Evolutionary conservation across 805 yeast species (phyloP), one percentile per base, ranked within the genome.

Genomic region (Dipodascus geniculatus): DNA sequence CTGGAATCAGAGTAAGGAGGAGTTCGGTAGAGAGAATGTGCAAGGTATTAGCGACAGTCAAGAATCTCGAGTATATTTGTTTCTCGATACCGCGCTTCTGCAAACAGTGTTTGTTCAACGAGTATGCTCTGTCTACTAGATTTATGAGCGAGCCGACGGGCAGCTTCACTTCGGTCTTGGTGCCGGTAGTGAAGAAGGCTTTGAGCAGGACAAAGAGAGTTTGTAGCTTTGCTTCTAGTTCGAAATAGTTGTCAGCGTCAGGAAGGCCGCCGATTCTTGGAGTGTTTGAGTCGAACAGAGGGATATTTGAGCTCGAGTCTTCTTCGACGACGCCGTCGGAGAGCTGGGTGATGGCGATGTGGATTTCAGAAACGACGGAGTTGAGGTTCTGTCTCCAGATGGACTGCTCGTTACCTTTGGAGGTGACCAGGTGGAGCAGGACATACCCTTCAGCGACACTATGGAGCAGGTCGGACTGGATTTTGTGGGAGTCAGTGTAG

Each of bases 121-220:
- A 73, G 55, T 79, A 66, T 16, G 83, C 61, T 11, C 81, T 68
- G 60, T 84, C 88, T 22, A 74, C 70, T 50, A 82, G 56, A 6
- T 71, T 63, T 3, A 83, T 62, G 2, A 84, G 63, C 48, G 69
- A 61, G 0, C 91, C 90, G 14, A 87, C 57, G 2, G 95, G 93
- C 4, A 85, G 73, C 56, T 74, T 71, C 6, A 82, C 74, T 11
- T 81, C 71, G 59, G 71, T 74, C 44, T 77, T 79, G 1, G 88
- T 80, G 23, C 79, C 76, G 4, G 79, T 70, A 2, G 74, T 67
- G 33, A 80, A 63, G 54, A 76, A 78, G 1, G 76, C 67, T 54
- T 64, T 58, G 57, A 85, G 52, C 53, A 83, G 54, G 2, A 22
- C 20, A 31, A 58, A 51, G 22, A 61, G 51, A 2, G 53, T 53